Evolutionary conservation across 306 rosid species (phyloP), one percentile per base, ranked within the genome.

Genomic region (Sophora flavescens): DNA sequence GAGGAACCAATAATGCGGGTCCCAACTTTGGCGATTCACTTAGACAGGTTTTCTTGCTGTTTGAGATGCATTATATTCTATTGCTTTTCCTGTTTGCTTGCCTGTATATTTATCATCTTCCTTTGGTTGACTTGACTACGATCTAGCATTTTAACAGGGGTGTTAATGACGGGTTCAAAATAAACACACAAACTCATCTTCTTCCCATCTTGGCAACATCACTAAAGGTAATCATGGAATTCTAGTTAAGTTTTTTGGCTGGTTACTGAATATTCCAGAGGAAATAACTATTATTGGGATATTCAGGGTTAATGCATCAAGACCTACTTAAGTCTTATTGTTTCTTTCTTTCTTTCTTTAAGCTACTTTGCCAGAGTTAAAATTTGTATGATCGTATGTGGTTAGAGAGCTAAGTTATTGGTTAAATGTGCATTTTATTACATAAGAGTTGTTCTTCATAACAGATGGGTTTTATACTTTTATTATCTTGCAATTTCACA

Each of bases 21-120:
- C 44, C 98, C 98, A 3, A 91, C 97, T 75, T 82, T 93, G 80
- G 98, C 98, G 22, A 93, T 93, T 88, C 97, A 91, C 86, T 84
- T 93, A 63, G 97, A 93, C 87, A 93, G 88, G 98, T 93, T 60
- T 52, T 72, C 53, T 39, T 53, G 67, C 54, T 66, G 17, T 63
- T 60, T 60, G 13, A 80, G 26, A 35, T 76, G 66, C 50, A 48
- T 15, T 8, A 6, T 14, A 6, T 41, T 63, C 60, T 8, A 54
- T 12, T 5, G 3, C 2, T 5, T 66, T 75, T 45, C 73, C 63
- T 82, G 53, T 61, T 56, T 52, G 72, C 50, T 61, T 5, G 72
- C 1, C 30, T 47, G 65, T 44, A 60, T 68, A 11, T 56, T 72
- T 51, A 33, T 69, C 17, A 15, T 51, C 44, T 75, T 53, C 81